Percentiles rank a stretch among this genome's conserved stretches.
phyloP scores from a whole-genome alignment of 352 stramenopile species.

The Globisporangium sylvaticum region DNA sequence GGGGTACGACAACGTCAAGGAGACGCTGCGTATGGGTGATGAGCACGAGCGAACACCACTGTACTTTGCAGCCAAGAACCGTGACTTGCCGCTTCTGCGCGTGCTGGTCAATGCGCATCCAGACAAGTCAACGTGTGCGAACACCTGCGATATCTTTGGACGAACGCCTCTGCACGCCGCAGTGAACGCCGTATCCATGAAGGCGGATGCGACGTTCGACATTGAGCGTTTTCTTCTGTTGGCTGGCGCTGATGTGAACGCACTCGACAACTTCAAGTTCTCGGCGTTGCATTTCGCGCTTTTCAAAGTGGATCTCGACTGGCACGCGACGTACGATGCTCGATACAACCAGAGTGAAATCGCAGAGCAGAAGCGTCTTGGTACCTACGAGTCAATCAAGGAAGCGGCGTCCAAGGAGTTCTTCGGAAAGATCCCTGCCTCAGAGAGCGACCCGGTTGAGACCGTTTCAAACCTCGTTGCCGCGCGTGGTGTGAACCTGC shows the following conservation, averaged over 20 bases:
- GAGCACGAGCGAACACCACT: constrained; percentile 36
- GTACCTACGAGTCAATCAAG: constrained; percentile 46
- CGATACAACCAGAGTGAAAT: constrained; percentile 36
- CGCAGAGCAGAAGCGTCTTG: constrained; percentile 19
- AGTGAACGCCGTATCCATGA: constrained; percentile 60
- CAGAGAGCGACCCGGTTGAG: constrained; percentile 59
- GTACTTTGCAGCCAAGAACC: constrained; percentile 55
- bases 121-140: constrained; percentile 38
- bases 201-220: constrained; percentile 61
- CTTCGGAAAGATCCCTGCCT: constrained; percentile 31
- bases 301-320: constrained; percentile 65
- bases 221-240: constrained; percentile 61
- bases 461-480: constrained; percentile 65
- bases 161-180: constrained; percentile 63
- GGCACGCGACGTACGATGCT: constrained; percentile 49
- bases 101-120: constrained; percentile 30
- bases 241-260: constrained; percentile 44
- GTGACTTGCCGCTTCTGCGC: constrained; percentile 53
- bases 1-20: constrained; percentile 33
- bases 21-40: constrained; percentile 40
- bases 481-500: constrained; percentile 36
- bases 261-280: constrained; percentile 50
- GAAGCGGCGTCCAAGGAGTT: constrained; percentile 29
- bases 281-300: constrained; percentile 57
- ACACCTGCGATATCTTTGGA: constrained; percentile 38